Percentiles rank a stretch among this genome's conserved stretches.
Conservation (phyloP, 345 rosid genomes). For the Citrus trifoliata region DNA sequence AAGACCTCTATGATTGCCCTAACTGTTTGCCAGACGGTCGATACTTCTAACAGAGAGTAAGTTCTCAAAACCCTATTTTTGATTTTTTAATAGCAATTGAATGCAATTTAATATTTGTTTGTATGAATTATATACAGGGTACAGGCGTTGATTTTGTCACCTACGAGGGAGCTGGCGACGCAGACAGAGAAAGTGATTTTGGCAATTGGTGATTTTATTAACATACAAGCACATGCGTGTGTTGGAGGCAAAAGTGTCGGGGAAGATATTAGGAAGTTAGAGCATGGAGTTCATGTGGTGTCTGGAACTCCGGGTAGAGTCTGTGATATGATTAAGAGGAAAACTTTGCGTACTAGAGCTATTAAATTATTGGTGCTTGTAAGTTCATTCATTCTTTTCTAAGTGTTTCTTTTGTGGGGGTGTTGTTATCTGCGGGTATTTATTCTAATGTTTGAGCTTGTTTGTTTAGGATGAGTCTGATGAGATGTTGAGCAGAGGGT, state of each 20-base stretch:
- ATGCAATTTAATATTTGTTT: not conserved
- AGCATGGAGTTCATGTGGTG: slow-evolving; percentile 67
- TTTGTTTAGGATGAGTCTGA: slow-evolving; percentile 72
- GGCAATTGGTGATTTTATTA: slow-evolving; percentile 69
- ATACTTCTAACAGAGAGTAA: slow-evolving; percentile 73
- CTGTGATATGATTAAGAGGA: slow-evolving; percentile 97
- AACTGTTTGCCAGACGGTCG: slow-evolving; percentile 81
- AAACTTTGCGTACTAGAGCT: slow-evolving; percentile 87
- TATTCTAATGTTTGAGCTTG: not conserved
- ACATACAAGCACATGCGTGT: slow-evolving; percentile 82
- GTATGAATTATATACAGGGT: slow-evolving; percentile 43
- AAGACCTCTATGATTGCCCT: slow-evolving; percentile 97
- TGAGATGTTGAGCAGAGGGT: slow-evolving; percentile 99
- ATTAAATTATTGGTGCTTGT: slow-evolving; percentile 34
- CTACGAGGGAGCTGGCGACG: slow-evolving; percentile 88
- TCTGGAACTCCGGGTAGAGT: slow-evolving; percentile 99
- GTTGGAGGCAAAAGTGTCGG: slow-evolving; percentile 97
- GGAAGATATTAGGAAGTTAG: slow-evolving; percentile 84
- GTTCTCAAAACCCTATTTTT: slow-evolving; percentile 31
- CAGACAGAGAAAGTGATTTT: slow-evolving; percentile 86
- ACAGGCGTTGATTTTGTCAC: slow-evolving; percentile 92
- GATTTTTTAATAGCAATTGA: not conserved
- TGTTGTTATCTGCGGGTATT: not conserved
- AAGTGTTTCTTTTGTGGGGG: not conserved
- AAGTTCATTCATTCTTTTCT: not conserved